Conservation (phyloP, 208 protist genomes). For the Trypanosoma grayi region DNA sequence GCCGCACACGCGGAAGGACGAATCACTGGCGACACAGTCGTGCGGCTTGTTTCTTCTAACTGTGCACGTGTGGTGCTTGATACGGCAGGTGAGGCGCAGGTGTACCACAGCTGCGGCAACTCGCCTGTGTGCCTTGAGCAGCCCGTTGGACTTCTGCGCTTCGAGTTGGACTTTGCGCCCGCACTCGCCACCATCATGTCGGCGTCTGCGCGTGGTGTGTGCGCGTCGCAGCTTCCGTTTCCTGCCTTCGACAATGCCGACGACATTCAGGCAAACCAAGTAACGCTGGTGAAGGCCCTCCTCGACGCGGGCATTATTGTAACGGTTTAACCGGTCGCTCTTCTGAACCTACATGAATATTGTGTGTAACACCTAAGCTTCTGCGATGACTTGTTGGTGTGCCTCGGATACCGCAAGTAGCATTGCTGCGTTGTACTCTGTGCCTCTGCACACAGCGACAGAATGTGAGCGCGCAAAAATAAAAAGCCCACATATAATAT, state of each 20-base stretch:
- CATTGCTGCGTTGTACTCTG: conserved; percentile 8
- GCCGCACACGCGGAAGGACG: not conserved
- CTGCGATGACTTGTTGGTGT: too few species aligned
- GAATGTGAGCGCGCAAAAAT: not conserved
- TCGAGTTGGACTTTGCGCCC: conserved; percentile 62
- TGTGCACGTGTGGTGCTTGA: conserved; percentile 48
- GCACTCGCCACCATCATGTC: conserved; percentile 58
- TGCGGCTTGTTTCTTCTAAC: conserved; percentile 39
- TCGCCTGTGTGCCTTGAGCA: conserved; percentile 46
- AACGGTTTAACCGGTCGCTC: too few species aligned
- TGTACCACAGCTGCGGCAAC: conserved; percentile 59
- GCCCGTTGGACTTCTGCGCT: conserved; percentile 45
- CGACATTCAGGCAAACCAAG: conserved; percentile 51
- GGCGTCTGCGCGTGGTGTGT: conserved; percentile 26
- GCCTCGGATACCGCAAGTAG: too few species aligned
- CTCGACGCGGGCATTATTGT: conserved; percentile 30
- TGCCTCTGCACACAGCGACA: too few species aligned
- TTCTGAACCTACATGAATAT: too few species aligned
- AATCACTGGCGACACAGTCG: conserved; percentile 10
- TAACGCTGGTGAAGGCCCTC: conserved; percentile 40
- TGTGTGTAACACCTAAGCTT: too few species aligned
- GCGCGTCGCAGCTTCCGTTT: conserved; percentile 44
- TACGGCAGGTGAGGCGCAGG: conserved; percentile 44
- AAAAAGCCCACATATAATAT: conserved; percentile 6
- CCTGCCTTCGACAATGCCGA: conserved; percentile 47